phyloP scores from a whole-genome alignment of 129 eudicot species.

The Saposhnikovia divaricata region DNA sequence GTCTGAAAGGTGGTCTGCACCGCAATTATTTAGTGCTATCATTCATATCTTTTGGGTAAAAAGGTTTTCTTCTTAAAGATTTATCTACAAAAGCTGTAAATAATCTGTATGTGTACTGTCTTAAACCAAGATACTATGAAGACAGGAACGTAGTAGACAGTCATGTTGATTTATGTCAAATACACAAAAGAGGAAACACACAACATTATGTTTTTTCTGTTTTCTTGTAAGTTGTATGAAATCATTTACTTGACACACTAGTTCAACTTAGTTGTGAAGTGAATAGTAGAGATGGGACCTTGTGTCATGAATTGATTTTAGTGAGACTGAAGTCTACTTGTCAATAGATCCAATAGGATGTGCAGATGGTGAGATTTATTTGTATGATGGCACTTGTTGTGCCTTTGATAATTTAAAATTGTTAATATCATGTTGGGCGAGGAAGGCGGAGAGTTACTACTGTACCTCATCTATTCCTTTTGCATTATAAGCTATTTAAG shows the following conservation, averaged over 20 bases:
- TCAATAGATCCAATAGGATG: not conserved
- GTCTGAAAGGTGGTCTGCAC: not conserved
- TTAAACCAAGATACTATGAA: not conserved
- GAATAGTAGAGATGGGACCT: not conserved
- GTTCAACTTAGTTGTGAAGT: not conserved
- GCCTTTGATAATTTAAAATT: not conserved
- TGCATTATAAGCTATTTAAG: not conserved
- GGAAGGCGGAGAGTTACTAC: not conserved
- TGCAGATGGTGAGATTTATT: not conserved
- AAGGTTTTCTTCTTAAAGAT: not conserved
- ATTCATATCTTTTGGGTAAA: not conserved
- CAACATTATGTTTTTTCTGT: not conserved
- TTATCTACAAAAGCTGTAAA: not conserved
- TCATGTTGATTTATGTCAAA: not conserved
- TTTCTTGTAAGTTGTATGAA: not conserved
- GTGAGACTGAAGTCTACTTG: not conserved
- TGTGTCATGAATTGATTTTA: not conserved
- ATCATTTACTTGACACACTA: not conserved
- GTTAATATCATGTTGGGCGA: too few relatives aligned
- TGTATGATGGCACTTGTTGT: not conserved
- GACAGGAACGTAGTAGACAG: not conserved
- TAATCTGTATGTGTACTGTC: not conserved
- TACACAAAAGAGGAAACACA: not conserved
- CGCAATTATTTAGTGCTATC: not conserved
- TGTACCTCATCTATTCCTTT: not conserved